phyloP scores from a whole-genome alignment of 129 eudicot genomes.

The Logfia minima region DNA sequence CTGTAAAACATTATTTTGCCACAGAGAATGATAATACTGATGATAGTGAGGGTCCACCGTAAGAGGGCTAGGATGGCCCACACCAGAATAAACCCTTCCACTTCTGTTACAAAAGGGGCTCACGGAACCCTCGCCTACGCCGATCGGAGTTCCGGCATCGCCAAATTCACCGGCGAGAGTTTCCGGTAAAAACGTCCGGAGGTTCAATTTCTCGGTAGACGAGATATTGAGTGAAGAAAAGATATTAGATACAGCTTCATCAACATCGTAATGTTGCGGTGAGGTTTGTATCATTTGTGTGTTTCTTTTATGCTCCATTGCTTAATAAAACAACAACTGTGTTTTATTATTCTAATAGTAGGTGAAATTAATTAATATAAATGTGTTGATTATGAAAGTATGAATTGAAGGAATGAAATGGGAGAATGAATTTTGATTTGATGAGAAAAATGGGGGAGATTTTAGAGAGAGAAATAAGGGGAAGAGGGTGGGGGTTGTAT shows the following conservation, averaged over 20 bases:
- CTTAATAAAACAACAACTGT: not conserved
- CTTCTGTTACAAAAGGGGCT: slow-evolving; percentile 8
- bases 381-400: not conserved
- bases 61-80: slow-evolving; percentile 26
- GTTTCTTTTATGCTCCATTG: slow-evolving; percentile 32
- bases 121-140: slow-evolving; percentile 29
- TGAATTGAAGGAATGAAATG: not conserved
- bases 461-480: slow-evolving; percentile 10
- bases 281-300: slow-evolving; percentile 13
- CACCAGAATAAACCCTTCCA: slow-evolving; percentile 35
- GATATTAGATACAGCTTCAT: slow-evolving; percentile 26
- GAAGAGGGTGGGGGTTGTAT: not conserved
- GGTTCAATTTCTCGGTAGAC: not conserved
- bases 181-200: slow-evolving; percentile 12
- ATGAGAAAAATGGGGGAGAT: not conserved
- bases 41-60: slow-evolving; percentile 41
- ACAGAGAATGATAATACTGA: slow-evolving; percentile 19
- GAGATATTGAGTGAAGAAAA: slow-evolving; percentile 31
- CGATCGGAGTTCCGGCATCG: slow-evolving; percentile 26
- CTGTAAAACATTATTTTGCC: slow-evolving; percentile 13
- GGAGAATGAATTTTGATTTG: not conserved
- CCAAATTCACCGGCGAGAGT: not conserved
- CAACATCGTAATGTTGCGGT: slow-evolving; percentile 15
- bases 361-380: too few species aligned
- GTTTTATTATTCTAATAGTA: not conserved